Base-by-base conservation (phyloP, 768 basidiomycete genomes). In the Lyophyllum shimeji region DNA sequence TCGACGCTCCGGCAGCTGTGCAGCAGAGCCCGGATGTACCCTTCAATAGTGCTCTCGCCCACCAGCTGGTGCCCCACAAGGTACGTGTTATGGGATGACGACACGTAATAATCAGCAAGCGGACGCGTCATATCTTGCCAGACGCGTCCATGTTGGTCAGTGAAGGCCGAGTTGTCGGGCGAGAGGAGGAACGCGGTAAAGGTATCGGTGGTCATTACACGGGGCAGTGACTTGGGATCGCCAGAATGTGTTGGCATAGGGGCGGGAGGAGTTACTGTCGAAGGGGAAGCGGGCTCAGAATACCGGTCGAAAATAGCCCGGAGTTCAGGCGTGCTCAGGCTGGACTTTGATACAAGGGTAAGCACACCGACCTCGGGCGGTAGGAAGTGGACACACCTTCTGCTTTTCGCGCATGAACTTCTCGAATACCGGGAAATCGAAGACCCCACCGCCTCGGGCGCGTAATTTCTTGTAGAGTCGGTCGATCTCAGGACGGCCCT, bases 1-100 rank as follows among this genome's bases (percentile, higher is more conserved):
- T 98, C 95, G 25, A 98, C 95, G 56, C 90, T 94, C 18, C 95
- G 82, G 68, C 95, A 96, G 39, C 92, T 86, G 71, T 90, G 90
- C 37, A 97, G 75, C 45, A 98, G 73, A 0, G 95, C 95, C 0
- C 96, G 80, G 53, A 98, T 93, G 67, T 98, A 98, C 0, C 96
- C 85, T 65, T 97, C 95, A n/a, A 93, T 85, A 0, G 95, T 95
- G 60, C 90, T 93, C 31, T 86, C 83, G 5, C 96, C 96, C 34
- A 95, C 81, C 5, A 93, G 80, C 65, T 95, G 93, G 65, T 90
- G 82, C 0, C 93, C 93, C 12, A 92, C 84, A 9, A 95, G 84
- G 64, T 83, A 95, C 1, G 93, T 95, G 65, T 99, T 98, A 68
- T 99, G 93, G 8, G 90, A 93, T 11, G 90, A 89, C 3, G 90